Evolutionary conservation across 2,329 filamentous ascomycete species (phyloP).

Genomic region (Microsporum canis): DNA sequence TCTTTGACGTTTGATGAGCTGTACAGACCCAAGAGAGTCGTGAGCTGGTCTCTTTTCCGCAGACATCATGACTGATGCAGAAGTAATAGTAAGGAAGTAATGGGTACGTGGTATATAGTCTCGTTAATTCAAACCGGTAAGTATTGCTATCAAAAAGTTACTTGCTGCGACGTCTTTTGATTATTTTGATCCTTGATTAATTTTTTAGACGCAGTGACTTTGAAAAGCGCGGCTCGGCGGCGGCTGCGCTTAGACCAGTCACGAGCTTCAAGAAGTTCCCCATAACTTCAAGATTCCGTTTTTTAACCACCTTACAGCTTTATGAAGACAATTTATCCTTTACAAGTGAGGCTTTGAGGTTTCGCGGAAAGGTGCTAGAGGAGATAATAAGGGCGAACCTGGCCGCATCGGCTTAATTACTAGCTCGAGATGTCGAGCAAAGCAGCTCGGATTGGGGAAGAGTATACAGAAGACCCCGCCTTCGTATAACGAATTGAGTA

Average conservation of each 20-base stretch:
- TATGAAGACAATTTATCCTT: background rate
- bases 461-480: slow-evolving; percentile 43
- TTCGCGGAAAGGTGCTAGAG: background rate
- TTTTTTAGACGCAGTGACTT: slow-evolving; percentile 3
- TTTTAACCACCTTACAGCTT: background rate
- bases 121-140: background rate
- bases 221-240: slow-evolving; percentile 2
- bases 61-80: slow-evolving; percentile 50
- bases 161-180: background rate
- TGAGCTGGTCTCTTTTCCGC: slow-evolving; percentile 86
- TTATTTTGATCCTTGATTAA: background rate
- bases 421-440: slow-evolving; percentile 42
- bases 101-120: background rate
- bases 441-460: slow-evolving; percentile 60
- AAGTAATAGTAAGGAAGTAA: too few relatives aligned
- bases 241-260: background rate
- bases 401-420: background rate
- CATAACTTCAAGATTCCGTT: background rate
- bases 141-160: background rate
- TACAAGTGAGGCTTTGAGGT: background rate
- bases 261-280: background rate
- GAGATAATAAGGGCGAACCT: background rate
- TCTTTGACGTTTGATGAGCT: slow-evolving; percentile 86
- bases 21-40: slow-evolving; percentile 60
- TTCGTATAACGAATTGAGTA: background rate